Evolutionary conservation across 805 yeast species (phyloP).

Genomic region (Spathaspora boniae): DNA sequence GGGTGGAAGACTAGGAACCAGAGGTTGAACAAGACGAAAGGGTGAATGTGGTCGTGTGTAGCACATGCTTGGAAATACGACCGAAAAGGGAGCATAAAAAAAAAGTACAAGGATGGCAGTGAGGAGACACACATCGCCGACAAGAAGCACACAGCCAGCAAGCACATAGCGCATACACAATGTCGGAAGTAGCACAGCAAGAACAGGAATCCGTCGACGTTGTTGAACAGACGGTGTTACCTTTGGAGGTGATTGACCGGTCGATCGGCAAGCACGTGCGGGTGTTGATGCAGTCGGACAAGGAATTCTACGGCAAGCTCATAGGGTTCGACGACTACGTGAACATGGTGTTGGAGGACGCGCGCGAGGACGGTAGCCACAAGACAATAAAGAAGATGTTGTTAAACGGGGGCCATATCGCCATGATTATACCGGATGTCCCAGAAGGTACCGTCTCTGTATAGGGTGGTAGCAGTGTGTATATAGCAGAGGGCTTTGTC

Average conservation of each 20-base stretch:
- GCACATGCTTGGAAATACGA: too few species aligned
- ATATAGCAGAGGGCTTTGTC: too few species aligned
- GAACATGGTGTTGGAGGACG: conserved; percentile 83
- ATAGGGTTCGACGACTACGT: conserved; percentile 96
- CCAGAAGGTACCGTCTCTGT: conserved; percentile 1
- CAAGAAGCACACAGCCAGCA: too few species aligned
- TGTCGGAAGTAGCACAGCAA: neutral
- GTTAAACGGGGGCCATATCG: conserved; percentile 67
- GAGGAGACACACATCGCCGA: too few species aligned
- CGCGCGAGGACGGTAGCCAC: conserved; percentile 52
- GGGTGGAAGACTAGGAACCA: conserved; percentile 60
- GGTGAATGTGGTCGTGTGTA: neutral
- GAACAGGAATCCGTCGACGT: too few species aligned
- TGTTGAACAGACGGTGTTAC: conserved; percentile 38
- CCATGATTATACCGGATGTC: conserved; percentile 48
- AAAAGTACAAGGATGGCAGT: too few species aligned
- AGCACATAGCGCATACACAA: neutral
- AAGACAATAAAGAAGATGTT: conserved; percentile 55
- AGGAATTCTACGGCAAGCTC: conserved; percentile 84
- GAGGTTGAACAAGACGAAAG: conserved; percentile 4
- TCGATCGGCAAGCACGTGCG: conserved; percentile 77
- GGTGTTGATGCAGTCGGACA: conserved; percentile 59
- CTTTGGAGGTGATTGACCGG: conserved; percentile 84
- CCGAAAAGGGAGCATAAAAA: too few species aligned
- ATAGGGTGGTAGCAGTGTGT: neutral